These are phyloP conservation scores for Leavenworthia alabamica DNA, from an alignment of 345 rosid genomes.

Conservation along the genomic window DNA sequence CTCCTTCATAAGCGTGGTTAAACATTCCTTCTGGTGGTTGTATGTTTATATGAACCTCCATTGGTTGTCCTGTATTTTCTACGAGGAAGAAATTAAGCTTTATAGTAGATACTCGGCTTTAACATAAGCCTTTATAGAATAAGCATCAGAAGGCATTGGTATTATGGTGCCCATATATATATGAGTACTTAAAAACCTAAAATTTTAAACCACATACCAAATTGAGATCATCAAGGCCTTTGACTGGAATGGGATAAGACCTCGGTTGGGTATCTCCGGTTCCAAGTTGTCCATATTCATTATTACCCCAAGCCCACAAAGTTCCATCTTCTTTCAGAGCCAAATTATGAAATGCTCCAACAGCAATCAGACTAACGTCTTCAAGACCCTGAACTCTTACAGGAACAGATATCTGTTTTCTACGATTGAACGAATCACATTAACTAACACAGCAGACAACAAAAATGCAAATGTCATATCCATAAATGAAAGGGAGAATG, in stretches of 20 bases:
- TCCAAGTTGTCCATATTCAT: slow-evolving; percentile 99
- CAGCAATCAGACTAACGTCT: slow-evolving; percentile 74
- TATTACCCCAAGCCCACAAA: slow-evolving; percentile 98
- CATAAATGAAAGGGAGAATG: not conserved
- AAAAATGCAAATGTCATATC: not conserved
- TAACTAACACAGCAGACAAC: slow-evolving; percentile 2
- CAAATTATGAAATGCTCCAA: slow-evolving; percentile 97
- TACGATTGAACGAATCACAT: slow-evolving; percentile 23
- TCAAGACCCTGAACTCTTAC: slow-evolving; percentile 98
- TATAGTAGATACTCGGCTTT: not conserved
- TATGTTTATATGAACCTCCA: slow-evolving; percentile 68
- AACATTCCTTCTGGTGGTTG: slow-evolving; percentile 42
- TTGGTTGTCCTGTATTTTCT: slow-evolving; percentile 73
- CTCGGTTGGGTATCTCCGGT: slow-evolving; percentile 99
- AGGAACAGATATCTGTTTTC: slow-evolving; percentile 95
- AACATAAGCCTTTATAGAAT: no score
- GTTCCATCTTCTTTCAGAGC: slow-evolving; percentile 93
- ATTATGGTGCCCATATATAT: no score
- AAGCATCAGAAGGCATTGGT: not conserved
- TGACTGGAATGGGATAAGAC: slow-evolving; percentile 87
- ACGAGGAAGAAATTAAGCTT: not conserved
- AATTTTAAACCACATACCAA: slow-evolving; percentile 50
- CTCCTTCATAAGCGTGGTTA: slow-evolving; percentile 37
- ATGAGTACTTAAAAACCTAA: not conserved
- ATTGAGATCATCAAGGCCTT: slow-evolving; percentile 73